phyloP scores from a whole-genome alignment of 2,329 filamentous ascomycete species.

The Teratosphaeria epicoccoides region DNA sequence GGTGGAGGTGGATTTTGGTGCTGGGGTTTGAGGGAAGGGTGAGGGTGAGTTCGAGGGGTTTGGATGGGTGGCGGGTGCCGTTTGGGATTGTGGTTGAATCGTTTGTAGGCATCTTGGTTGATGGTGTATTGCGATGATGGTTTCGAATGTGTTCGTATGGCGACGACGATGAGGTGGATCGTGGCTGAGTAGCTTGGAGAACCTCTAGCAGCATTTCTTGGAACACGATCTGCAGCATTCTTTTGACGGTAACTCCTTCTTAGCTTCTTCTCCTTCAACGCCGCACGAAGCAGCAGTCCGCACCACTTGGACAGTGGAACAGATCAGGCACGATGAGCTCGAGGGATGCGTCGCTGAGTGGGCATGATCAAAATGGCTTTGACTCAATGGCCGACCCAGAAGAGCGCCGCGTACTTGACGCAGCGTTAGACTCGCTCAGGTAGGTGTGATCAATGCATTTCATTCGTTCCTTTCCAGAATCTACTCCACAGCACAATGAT shows the following conservation, averaged over 20 bases:
- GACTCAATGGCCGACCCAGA: slow-evolving; percentile 63
- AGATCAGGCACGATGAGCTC: background rate
- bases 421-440: slow-evolving; percentile 81
- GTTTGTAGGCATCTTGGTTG: background rate
- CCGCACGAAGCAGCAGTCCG: no score
- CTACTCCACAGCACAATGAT: background rate
- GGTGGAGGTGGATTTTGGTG: slow-evolving; percentile 48
- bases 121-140: background rate
- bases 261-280: no score
- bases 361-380: slow-evolving; percentile 31
- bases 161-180: no score
- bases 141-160: no score
- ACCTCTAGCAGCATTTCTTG: no score
- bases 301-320: no score
- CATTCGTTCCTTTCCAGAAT: background rate
- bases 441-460: slow-evolving; percentile 35
- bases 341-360: background rate
- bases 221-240: no score
- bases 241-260: no score
- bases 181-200: no score
- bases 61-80: slow-evolving; percentile 18
- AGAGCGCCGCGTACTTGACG: slow-evolving; percentile 69
- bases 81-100: slow-evolving; percentile 11
- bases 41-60: slow-evolving; percentile 46
- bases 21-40: slow-evolving; percentile 46